Conservation (phyloP, 441 rosid genomes). For the Omphalea diandra region DNA sequence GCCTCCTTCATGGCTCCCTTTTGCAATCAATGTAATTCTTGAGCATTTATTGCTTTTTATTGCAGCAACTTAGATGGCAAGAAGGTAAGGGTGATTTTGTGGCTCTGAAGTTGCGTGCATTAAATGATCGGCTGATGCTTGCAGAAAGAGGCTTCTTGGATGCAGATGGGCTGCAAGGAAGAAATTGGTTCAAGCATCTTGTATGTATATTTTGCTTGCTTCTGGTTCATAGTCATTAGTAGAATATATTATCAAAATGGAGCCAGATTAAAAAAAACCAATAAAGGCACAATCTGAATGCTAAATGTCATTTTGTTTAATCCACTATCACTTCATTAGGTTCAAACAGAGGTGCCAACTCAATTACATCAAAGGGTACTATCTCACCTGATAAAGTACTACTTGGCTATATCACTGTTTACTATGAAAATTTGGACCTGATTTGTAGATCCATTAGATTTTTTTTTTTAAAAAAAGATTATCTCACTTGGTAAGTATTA, state of each 20-base stretch:
- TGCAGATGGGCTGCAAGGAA: conserved; percentile 65
- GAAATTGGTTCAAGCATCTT: conserved; percentile 91
- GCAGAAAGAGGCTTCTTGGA: conserved; percentile 94
- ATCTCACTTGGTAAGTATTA: not conserved
- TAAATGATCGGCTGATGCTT: conserved; percentile 85
- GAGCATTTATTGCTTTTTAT: conserved; percentile 1
- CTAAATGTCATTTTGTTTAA: not conserved
- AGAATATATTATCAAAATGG: not conserved
- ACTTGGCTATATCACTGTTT: too few species aligned
- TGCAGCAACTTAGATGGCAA: conserved; percentile 50
- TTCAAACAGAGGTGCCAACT: not conserved
- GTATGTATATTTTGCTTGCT: conserved; percentile 39
- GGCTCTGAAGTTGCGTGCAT: conserved; percentile 47
- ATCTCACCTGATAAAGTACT: too few species aligned
- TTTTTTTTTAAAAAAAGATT: too few species aligned
- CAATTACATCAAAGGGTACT: not conserved
- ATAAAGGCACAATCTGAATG: not conserved
- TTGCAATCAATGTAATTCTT: not conserved
- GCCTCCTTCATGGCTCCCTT: not conserved
- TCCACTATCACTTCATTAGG: not conserved
- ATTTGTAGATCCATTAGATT: too few species aligned
- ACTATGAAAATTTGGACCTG: too few species aligned
- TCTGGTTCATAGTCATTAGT: not conserved
- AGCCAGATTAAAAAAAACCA: not conserved
- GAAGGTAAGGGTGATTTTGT: conserved; percentile 26